Conservation (phyloP, 306 rosid genomes). For the Cyclanthera cordifolia region DNA sequence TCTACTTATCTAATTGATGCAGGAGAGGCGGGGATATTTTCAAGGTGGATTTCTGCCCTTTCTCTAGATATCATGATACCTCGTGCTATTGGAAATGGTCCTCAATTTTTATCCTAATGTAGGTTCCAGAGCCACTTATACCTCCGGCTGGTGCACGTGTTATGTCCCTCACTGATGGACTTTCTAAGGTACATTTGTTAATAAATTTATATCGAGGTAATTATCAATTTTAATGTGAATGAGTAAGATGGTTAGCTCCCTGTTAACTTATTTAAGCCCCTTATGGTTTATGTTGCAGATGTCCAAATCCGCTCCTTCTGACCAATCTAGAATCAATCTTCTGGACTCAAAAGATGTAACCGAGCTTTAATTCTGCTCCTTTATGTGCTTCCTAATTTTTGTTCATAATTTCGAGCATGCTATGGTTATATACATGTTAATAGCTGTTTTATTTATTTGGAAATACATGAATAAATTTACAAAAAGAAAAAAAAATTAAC, state of each 20-base stretch:
- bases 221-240: not conserved
- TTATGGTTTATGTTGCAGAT: slow-evolving; percentile 44
- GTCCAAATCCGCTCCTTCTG: slow-evolving; percentile 97
- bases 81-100: slow-evolving; percentile 2
- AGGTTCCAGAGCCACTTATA: slow-evolving; percentile 96
- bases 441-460: not conserved
- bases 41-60: slow-evolving; percentile 43
- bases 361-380: not conserved
- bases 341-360: slow-evolving; percentile 93
- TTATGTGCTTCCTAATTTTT: slow-evolving; percentile 17
- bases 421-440: not conserved
- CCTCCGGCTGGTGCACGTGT: slow-evolving; percentile 92
- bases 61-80: slow-evolving; percentile 14
- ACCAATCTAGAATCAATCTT: slow-evolving; percentile 87
- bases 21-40: slow-evolving; percentile 79
- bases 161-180: slow-evolving; percentile 92
- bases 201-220: not conserved
- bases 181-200: slow-evolving; percentile 52
- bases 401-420: not conserved
- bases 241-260: not conserved
- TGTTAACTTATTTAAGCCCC: slow-evolving; percentile 6
- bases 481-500: no score
- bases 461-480: not conserved
- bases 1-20: slow-evolving; percentile 30
- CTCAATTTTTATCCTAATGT: slow-evolving; percentile 22